Base-by-base conservation (phyloP, 345 rosid genomes). In the Corchorus olitorius region DNA sequence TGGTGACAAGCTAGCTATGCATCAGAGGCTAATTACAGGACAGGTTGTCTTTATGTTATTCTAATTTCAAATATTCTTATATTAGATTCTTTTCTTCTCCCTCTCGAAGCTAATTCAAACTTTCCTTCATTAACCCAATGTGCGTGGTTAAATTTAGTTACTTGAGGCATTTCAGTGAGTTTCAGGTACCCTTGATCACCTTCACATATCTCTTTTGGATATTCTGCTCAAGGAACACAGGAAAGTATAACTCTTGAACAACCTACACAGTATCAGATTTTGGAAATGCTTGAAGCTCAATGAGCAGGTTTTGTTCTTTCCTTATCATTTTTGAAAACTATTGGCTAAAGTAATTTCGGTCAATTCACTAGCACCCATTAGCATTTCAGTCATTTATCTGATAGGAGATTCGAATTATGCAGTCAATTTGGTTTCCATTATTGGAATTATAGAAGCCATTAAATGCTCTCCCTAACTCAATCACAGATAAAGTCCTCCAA, bases 1-100 rank as follows among this genome's bases (percentile, higher is more conserved):
- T 93, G 88, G 66, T 16, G 49, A 80, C 8, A 46, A 16, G 19
- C 43, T 11, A 16, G 19, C 43, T 11, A 45, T 46, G 49, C 27
- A n/a, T 60, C 58, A 60, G 68, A 60, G 19, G 54, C 16, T 4
- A 60, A 45, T 7, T 34, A 39, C 6, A 27, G 48, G 10, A 35
- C 52, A 50, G 27, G 27, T 53, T 8, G 20, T 53, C 61, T 16
- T 35, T 53, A 46, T 35, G 74, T 45, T 53, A 53, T n/a, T 60
- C 13, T 35, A 70, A 35, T 53, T 35, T 39, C 1, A 2, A 70
- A 52, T 20, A 16, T 16, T 17, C 33, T 50, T 52, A 70, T 6
- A 34, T 34, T 52, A 27, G 58, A 52, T 70, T 16, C 27, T 50
- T 50, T 69, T 13, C 1, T 19, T 49, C 41, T 27, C 6, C 27